Conservation (phyloP, 1,284 basidiomycete genomes). For the Lentinula novae-zelandiae region DNA sequence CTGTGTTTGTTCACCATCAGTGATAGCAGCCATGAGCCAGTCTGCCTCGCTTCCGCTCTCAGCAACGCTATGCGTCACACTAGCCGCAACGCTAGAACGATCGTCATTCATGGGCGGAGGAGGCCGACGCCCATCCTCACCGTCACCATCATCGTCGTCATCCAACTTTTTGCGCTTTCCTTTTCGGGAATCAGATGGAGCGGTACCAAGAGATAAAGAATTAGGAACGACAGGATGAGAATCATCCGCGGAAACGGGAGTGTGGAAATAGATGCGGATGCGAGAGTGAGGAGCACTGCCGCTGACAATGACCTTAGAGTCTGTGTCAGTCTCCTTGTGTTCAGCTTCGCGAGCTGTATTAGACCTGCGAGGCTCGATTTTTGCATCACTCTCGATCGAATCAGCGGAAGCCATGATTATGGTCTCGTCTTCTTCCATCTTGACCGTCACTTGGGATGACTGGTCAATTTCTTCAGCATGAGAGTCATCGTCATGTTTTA, state of each 20-base stretch:
- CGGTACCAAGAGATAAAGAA: conserved; percentile 37
- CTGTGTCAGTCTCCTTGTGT: conserved; percentile 3
- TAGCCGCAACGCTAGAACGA: conserved; percentile 61
- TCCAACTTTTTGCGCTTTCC: conserved; percentile 81
- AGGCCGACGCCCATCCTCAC: conserved; percentile 62
- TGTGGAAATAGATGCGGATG: conserved; percentile 85
- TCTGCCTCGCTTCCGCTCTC: conserved; percentile 73
- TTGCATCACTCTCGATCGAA: conserved; percentile 14
- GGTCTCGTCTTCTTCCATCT: conserved; percentile 31
- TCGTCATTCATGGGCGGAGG: conserved; percentile 54
- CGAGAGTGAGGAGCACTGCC: conserved; percentile 63
- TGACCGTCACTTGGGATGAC: conserved; percentile 28
- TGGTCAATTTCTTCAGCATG: conserved; percentile 26
- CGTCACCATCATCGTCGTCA: conserved; percentile 70
- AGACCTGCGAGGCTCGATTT: conserved; percentile 17
- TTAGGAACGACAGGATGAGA: conserved; percentile 60
- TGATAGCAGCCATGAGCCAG: conserved; percentile 83
- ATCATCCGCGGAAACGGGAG: conserved; percentile 76
- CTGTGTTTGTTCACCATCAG: conserved; percentile 52
- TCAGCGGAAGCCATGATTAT: conserved; percentile 1
- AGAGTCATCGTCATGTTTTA: conserved; percentile 24
- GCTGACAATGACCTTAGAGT: not conserved
- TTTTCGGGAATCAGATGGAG: conserved; percentile 60
- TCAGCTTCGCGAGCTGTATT: conserved; percentile 5
- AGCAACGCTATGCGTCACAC: conserved; percentile 64